Base-by-base conservation (phyloP, 768 basidiomycete genomes). In the Suillus clintonianus region DNA sequence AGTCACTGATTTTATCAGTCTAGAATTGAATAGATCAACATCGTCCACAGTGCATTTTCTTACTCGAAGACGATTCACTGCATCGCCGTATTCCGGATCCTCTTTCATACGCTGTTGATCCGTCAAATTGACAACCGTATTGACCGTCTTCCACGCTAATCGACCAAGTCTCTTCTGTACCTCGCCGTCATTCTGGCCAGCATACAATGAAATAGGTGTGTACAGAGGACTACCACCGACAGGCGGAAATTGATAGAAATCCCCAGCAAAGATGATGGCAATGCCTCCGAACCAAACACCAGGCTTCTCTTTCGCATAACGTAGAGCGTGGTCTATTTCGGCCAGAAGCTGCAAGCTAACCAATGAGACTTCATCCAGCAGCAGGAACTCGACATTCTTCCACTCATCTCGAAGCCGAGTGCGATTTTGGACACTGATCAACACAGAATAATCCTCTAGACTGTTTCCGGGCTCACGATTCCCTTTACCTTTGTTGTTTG, bases 181-280 rank as follows among this genome's bases (percentile, higher is more conserved):
- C 19, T 60, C 60, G 2, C 0, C 7, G 14, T 60, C 45, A 10
- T 13, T 60, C 13, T 36, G n/a, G 0, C 64, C 37, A 3, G 64
- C 36, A 51, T 67, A 62, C 0, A 32, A 36, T 7, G 50, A 13
- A 1, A 76, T 73, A 4, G 76, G 70, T 0, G 30, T 30, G 50
- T 75, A 78, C 14, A 79, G 37, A 7, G 77, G 65, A 11, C 41
- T 64, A 0, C 74, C 76, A 4, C 61, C 56, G 0, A 77, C 72
- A 19, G 78, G 78, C 2, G 74, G 74, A 62, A 66, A 76, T 24
- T 78, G 78, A 51, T 56, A 73, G 32, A 77, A 74, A 60, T 78
- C 78, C 14, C 78, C 78, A 1, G 76, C 36, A 53, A 78, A 74
- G 11, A 78, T 75, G 0, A 79, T 22, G 2, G 61, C 64, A 1